These are phyloP conservation scores for Kalaharituber pfeilii DNA, from an alignment of 2,329 filamentous ascomycete species.

Conservation along the genomic window DNA sequence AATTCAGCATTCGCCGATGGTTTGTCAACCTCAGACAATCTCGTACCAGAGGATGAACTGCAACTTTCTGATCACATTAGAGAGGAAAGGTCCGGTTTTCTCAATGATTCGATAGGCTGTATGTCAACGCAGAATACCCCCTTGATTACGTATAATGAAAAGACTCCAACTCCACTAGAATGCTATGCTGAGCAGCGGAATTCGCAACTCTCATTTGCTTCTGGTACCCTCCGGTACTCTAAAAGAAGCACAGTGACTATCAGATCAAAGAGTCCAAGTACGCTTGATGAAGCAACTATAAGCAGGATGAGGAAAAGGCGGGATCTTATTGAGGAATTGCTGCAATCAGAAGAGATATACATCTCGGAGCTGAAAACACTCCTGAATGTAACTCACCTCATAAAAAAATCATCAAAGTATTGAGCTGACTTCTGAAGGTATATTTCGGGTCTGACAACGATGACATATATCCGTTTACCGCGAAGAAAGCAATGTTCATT, in stretches of 20 bases:
- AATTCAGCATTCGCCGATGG: no score
- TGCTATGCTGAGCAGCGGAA: no score
- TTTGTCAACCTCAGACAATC: no score
- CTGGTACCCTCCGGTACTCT: not conserved
- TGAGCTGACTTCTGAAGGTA: constrained; percentile 34
- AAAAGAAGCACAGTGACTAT: not conserved
- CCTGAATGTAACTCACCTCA: constrained; percentile 47
- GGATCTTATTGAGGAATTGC: constrained; percentile 66
- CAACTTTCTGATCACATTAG: no score
- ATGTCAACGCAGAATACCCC: no score
- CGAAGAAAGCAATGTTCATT: constrained; percentile 55
- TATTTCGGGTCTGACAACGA: constrained; percentile 59
- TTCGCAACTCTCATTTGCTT: not conserved
- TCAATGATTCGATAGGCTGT: no score
- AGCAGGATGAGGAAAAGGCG: constrained; percentile 58
- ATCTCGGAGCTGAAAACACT: constrained; percentile 74
- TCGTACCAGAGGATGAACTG: no score
- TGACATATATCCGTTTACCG: constrained; percentile 46
- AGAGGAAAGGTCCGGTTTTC: no score
- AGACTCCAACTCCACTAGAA: no score
- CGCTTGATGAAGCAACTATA: constrained; percentile 49
- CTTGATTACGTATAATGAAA: no score
- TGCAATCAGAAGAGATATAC: constrained; percentile 75
- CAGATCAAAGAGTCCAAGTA: constrained; percentile 17
- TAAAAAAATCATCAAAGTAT: constrained; percentile 1